Evolutionary conservation across 768 basidiomycete genomes (phyloP).

Genomic region (Mycena venus): DNA sequence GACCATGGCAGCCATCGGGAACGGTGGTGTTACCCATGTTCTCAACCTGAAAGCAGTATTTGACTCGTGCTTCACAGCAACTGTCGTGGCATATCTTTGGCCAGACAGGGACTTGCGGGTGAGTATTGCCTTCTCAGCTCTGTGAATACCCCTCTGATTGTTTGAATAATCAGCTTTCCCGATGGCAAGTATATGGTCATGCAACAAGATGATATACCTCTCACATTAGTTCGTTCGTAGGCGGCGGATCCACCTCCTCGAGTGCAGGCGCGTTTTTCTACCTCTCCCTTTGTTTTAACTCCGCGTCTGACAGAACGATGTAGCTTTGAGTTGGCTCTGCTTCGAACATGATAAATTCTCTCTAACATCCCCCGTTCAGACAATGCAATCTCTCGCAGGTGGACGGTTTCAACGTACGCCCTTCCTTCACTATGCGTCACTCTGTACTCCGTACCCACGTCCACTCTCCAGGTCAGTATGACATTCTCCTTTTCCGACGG

Average conservation of each 20-base stretch:
- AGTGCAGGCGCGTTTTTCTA: neutral
- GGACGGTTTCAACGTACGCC: neutral
- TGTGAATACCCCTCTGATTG: neutral
- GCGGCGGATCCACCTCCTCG: neutral
- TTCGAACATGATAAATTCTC: neutral
- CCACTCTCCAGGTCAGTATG: neutral
- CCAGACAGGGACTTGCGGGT: neutral
- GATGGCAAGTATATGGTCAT: neutral
- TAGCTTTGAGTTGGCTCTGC: neutral
- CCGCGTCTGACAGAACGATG: neutral
- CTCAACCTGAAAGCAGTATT: neutral
- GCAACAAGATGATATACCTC: neutral
- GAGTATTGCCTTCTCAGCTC: neutral
- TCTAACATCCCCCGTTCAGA: neutral
- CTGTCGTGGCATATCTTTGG: neutral
- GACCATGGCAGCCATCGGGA: neutral
- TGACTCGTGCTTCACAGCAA: neutral
- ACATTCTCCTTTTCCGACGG: neutral
- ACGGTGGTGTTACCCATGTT: neutral
- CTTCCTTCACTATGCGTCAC: neutral
- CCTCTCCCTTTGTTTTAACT: neutral
- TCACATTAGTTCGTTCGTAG: neutral
- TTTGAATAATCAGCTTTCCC: neutral
- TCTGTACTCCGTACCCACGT: neutral
- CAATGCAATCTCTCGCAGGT: neutral